Conservation (phyloP, 495 filamentous ascomycete species). For the Talaromyces liani region DNA sequence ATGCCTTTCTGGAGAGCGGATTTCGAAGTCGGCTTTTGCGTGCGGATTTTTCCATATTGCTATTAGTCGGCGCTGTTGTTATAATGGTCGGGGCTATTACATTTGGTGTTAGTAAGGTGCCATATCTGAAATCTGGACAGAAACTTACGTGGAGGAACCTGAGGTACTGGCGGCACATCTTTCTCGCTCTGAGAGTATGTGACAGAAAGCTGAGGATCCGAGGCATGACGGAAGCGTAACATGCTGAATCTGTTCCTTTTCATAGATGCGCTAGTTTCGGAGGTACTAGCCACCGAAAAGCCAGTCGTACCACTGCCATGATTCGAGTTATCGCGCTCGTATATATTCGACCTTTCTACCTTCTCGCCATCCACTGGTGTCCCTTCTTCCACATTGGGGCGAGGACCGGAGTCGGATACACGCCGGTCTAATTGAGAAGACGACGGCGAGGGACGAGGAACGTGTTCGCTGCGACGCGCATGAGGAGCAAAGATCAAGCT, state of each 20-base stretch:
- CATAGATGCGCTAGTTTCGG: background rate
- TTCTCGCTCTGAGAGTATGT: slow-evolving; percentile 63
- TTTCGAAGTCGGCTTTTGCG: slow-evolving; percentile 29
- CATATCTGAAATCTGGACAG: background rate
- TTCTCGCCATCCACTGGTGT: slow-evolving; percentile 13
- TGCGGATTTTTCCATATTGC: slow-evolving; percentile 35
- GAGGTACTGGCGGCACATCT: slow-evolving; percentile 65
- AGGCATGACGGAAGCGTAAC: slow-evolving; percentile 85
- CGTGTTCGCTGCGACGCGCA: slow-evolving; percentile 35
- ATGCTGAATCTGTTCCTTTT: slow-evolving; percentile 70
- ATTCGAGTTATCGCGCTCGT: background rate
- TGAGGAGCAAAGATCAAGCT: slow-evolving; percentile 26
- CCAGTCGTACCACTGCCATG: background rate
- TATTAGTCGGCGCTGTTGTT: slow-evolving; percentile 80
- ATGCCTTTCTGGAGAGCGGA: slow-evolving; percentile 1
- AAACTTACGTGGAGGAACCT: slow-evolving; percentile 60
- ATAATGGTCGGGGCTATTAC: slow-evolving; percentile 77
- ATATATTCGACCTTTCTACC: background rate
- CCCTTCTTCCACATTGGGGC: slow-evolving; percentile 16
- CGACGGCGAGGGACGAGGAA: slow-evolving; percentile 31
- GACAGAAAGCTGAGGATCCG: slow-evolving; percentile 84
- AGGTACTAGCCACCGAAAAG: background rate
- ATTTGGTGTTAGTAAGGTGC: background rate
- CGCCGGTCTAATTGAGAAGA: slow-evolving; percentile 23
- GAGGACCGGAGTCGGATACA: slow-evolving; percentile 33